phyloP scores from a whole-genome alignment of 164 flowering plant species.

The Akebia trifoliata region DNA sequence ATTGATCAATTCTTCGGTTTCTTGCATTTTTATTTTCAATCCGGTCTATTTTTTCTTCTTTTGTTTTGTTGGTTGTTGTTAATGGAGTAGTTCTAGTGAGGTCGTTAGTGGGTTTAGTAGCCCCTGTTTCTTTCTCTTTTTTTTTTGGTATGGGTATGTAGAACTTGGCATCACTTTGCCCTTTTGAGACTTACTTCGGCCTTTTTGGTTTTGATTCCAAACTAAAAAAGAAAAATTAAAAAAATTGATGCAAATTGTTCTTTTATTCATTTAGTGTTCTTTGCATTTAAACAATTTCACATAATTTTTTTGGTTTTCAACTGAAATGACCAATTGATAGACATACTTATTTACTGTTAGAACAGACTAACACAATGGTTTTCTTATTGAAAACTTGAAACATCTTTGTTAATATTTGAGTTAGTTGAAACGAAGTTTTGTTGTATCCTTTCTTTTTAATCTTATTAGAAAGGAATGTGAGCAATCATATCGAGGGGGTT shows the following conservation, averaged over 20 bases:
- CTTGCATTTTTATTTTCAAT: neutral
- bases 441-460: conserved; percentile 15
- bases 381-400: too few relatives aligned
- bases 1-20: neutral
- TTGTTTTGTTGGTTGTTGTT: conserved; percentile 9
- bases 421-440: conserved; percentile 15
- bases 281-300: too few relatives aligned
- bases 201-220: neutral
- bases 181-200: too few relatives aligned
- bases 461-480: conserved; percentile 52
- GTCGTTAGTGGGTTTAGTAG: conserved; percentile 26
- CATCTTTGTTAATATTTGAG: too few relatives aligned
- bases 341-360: too few relatives aligned
- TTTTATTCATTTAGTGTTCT: too few relatives aligned
- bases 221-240: too few relatives aligned
- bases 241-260: too few relatives aligned
- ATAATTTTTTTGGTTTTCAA: too few relatives aligned
- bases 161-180: conserved; percentile 1
- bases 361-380: too few relatives aligned
- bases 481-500: conserved; percentile 62
- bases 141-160: neutral
- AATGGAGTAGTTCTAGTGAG: conserved; percentile 31
- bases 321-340: too few relatives aligned
- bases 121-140: conserved; percentile 2
- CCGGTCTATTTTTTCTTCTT: neutral